Evolutionary conservation across 2,329 filamentous ascomycete genomes (phyloP), one percentile per base, ranked within the genome.

Genomic region (Lasiodiplodia hormozganensis): DNA sequence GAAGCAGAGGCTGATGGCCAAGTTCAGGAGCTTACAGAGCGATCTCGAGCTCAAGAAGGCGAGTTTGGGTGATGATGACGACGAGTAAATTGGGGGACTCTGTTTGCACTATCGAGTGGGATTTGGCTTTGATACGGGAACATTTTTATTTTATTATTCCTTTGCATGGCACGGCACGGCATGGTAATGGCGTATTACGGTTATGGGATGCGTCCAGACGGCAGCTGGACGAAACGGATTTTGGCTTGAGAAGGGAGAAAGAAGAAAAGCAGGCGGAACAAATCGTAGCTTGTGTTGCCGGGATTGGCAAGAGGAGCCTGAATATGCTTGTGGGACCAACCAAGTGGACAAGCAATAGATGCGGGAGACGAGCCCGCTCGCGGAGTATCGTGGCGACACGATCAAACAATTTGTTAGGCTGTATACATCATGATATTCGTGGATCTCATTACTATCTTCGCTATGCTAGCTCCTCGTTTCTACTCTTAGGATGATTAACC

Each of bases 11-110:
- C 76, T 85, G 67, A 77, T 82, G 72, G 80, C 81, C 53, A 85
- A 83, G 69, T 80, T 87, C 56, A 78, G 82, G 34, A 83, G 81
- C 66, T 75, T 87, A 67, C 83, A 85, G 76, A 80, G 82, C n/a
- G 85, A 87, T 70, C 75, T 88, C 71, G 81, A 85, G 69, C 75
- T 87, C 62, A 88, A 88, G 79, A 83, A 82, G 73, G 77, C 57
- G 65, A 71, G 77, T 53, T 73, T 77, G 14, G 73, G 75, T 36
- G 60, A 68, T 4, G 56, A 57, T 23, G 40, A 60, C 12, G 68
- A 69, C 31, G 68, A 69, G 51, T 58, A 40, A 57, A 28, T 28
- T 18, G 14, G 18, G 18, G n/a, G 18, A 11, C 43, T 34, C 31
- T 34, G 8, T 10, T 34, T 34, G 31, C 6, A 21, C 43, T 4